Evolutionary conservation across 306 rosid species (phyloP), one percentile per base, ranked within the genome.

Genomic region (Medicago ruthenica): DNA sequence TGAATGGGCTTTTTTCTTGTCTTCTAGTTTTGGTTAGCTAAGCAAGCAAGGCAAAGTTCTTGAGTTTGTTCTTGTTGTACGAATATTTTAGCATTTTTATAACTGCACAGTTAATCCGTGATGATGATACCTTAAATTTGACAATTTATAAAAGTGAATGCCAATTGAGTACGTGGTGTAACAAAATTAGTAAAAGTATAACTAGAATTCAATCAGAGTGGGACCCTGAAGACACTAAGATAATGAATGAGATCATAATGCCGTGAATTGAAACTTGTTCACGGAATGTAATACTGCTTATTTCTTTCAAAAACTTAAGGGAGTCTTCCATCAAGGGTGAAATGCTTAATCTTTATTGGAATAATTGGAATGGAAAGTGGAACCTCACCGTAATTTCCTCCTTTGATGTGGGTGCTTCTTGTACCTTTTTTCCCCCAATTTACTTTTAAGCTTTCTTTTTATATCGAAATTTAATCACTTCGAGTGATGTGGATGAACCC

Each of bases 91-190:
- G 55, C 17, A 45, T 2, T 20, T n/a, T 21, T 42, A 60, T 7
- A 41, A 10, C n/a, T 65, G 70, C 10, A 73, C 54, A 73, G 75
- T n/a, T 70, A 27, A 68, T 79, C 84, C 84, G 83, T 80, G 86
- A 86, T 80, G 85, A 86, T 80, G 72, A 66, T 71, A 45, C 79
- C 72, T 24, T 2, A 54, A 42, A 78, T 37, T 79, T 81, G 80
- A 54, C 47, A 81, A 69, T 36, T 11, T 47, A 47, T 47, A 47
- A 48, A 5, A 48, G 54, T 48, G 9, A 48, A 41, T 81, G 80
- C 22, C 54, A 81, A 75, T 34, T 10, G 76, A 68, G 76, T 77
- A 70, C 53, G 76, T 15, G 7, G 7, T 13, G 53, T 17, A 13
- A 47, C 51, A 6, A 47, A 60, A 48, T 34, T 48, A n/a, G 16